Conservation (phyloP, 176 grass and related monocot genomes). For the Puya raimondii region DNA sequence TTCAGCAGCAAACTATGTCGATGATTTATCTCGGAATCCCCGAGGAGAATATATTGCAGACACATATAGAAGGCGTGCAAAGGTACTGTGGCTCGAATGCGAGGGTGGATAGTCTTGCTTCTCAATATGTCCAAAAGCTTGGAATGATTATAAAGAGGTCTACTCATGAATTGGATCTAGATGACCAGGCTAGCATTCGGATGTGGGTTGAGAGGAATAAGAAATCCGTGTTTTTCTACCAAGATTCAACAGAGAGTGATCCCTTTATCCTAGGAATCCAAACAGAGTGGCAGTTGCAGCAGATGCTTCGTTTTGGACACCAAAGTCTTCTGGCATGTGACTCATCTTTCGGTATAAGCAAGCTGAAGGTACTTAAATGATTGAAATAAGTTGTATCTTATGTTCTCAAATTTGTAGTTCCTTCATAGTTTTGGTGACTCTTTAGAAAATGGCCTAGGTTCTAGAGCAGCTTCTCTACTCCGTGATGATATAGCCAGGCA, state of each 20-base stretch:
- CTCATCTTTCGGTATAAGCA: constrained; percentile 80
- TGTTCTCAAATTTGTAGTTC: no score
- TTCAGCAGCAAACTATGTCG: constrained; percentile 90
- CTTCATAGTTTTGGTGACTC: no score
- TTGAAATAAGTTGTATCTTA: neutral
- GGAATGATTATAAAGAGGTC: constrained; percentile 97
- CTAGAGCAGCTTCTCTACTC: no score
- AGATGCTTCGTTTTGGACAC: constrained; percentile 87
- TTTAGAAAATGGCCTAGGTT: no score
- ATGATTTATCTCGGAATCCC: constrained; percentile 88
- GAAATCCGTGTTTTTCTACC: constrained; percentile 78
- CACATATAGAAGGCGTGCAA: constrained; percentile 74
- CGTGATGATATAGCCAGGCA: no score
- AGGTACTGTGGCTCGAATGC: constrained; percentile 61
- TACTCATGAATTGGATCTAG: constrained; percentile 80
- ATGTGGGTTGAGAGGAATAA: constrained; percentile 91
- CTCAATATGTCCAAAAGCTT: constrained; percentile 90
- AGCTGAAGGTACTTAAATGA: constrained; percentile 64
- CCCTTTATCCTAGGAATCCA: constrained; percentile 78
- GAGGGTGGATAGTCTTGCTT: constrained; percentile 45
- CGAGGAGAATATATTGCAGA: constrained; percentile 81
- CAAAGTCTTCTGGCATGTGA: constrained; percentile 60
- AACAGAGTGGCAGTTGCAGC: constrained; percentile 83
- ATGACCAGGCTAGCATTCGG: constrained; percentile 73
- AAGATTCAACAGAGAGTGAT: constrained; percentile 69